Percentiles rank a stretch among this genome's conserved stretches.
Evolutionary conservation across 768 basidiomycete species (phyloP).

Genomic region (Amanita rubescens): DNA sequence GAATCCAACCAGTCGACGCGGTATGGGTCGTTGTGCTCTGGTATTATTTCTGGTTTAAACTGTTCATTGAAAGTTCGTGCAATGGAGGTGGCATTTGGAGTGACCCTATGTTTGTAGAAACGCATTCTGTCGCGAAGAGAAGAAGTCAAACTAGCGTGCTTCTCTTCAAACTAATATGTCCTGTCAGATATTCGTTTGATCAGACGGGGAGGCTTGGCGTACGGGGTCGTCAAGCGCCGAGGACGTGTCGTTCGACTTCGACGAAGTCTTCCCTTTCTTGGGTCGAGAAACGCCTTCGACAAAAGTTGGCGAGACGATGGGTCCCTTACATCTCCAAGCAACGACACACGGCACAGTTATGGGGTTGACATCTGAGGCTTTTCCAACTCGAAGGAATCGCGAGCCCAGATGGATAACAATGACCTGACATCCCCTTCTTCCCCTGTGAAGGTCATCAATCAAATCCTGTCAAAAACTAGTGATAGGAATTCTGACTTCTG

Average conservation of each 20-base stretch:
- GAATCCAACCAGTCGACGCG: constrained; percentile 77
- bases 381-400: constrained; percentile 63
- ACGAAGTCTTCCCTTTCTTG: constrained; percentile 22
- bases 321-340: constrained; percentile 50
- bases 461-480: constrained; percentile 14
- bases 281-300: constrained; percentile 52
- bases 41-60: constrained; percentile 80
- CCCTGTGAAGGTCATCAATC: constrained; percentile 20
- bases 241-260: constrained; percentile 32
- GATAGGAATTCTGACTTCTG: constrained; percentile 34
- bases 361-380: constrained; percentile 73
- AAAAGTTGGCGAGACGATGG: constrained; percentile 35
- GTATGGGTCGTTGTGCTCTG: constrained; percentile 78
- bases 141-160: constrained; percentile 61
- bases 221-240: constrained; percentile 57
- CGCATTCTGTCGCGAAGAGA: constrained; percentile 79
- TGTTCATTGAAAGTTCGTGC: constrained; percentile 77
- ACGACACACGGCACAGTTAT: constrained; percentile 61
- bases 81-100: constrained; percentile 59
- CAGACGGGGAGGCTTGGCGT: constrained; percentile 18
- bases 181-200: not conserved
- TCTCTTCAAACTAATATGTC: constrained; percentile 57
- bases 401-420: constrained; percentile 79
- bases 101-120: constrained; percentile 77
- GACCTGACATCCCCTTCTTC: constrained; percentile 69